Evolutionary conservation across 164 flowering plant species (phyloP).

Genomic region (Macadamia tetraphylla): DNA sequence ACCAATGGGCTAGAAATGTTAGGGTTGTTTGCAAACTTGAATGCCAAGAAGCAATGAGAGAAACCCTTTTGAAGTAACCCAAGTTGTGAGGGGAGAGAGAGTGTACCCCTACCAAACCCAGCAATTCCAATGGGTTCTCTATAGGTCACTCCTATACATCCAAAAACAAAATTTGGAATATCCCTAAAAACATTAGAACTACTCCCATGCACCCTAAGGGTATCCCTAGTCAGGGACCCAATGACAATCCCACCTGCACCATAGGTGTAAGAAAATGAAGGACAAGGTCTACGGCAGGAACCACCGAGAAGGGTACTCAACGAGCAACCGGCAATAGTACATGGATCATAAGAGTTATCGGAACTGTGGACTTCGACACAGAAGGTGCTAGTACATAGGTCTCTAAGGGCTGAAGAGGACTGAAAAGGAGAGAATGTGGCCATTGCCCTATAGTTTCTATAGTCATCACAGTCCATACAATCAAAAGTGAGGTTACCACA

Average conservation of each 20-base stretch:
- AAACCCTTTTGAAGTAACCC: constrained; percentile 71
- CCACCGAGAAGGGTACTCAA: constrained; percentile 36
- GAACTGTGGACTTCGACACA: constrained; percentile 61
- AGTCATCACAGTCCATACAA: constrained; percentile 63
- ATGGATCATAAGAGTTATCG: constrained; percentile 52
- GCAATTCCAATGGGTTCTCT: constrained; percentile 70
- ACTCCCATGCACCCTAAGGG: constrained; percentile 39
- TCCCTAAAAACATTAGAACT: constrained; percentile 24
- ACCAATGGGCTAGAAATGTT: constrained; percentile 56
- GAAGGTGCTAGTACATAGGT: constrained; percentile 42
- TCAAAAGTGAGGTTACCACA: constrained; percentile 64
- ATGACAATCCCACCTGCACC: constrained; percentile 51
- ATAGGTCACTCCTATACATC: constrained; percentile 60
- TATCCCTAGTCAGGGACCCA: constrained; percentile 53
- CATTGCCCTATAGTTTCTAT: constrained; percentile 31
- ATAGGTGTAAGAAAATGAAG: constrained; percentile 70
- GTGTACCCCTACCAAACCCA: constrained; percentile 65
- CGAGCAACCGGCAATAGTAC: constrained; percentile 58
- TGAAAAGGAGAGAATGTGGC: constrained; percentile 44
- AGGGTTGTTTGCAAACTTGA: constrained; percentile 66
- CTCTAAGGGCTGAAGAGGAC: constrained; percentile 49
- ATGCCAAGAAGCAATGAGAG: constrained; percentile 69
- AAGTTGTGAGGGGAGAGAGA: constrained; percentile 66
- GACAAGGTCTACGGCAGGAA: constrained; percentile 62
- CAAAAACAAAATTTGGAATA: constrained; percentile 47